Conservation (phyloP, 2,329 filamentous ascomycete species). For the Fonsecaea multimorphosa region DNA sequence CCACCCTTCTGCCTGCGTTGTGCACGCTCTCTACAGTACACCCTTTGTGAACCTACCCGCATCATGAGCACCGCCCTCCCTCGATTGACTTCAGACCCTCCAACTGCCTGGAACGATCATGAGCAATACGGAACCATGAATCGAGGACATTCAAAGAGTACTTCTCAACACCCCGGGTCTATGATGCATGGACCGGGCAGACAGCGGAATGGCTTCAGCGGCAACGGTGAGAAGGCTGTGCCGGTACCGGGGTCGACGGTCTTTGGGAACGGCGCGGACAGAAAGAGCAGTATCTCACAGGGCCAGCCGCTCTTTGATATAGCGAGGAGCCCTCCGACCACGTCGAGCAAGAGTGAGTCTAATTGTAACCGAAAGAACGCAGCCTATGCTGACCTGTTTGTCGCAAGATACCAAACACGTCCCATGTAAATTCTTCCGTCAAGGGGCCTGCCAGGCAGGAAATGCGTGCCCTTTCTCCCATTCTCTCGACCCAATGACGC, state of each 20-base stretch:
- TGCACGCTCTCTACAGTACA: background rate
- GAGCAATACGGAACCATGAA: conserved; percentile 28
- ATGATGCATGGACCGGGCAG: conserved; percentile 25
- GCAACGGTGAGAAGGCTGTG: conserved; percentile 33
- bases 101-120: conserved; percentile 26
- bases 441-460: conserved; percentile 94
- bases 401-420: conserved; percentile 87
- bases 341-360: conserved; percentile 49
- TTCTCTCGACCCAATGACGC: conserved; percentile 80
- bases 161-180: conserved; percentile 21
- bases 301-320: conserved; percentile 49
- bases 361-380: background rate
- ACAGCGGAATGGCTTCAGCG: conserved; percentile 27
- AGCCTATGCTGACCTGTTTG: conserved; percentile 17
- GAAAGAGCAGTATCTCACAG: conserved; percentile 29
- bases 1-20: conserved; percentile 5
- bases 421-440: conserved; percentile 98
- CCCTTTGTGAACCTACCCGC: background rate
- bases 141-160: conserved; percentile 28
- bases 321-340: conserved; percentile 55
- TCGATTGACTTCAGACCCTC: conserved; percentile 26
- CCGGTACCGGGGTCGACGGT: conserved; percentile 26
- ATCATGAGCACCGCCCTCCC: conserved; percentile 27
- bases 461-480: conserved; percentile 96
- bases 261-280: conserved; percentile 30